Evolutionary conservation across 2,329 filamentous ascomycete genomes (phyloP).

Genomic region (Epichloe sylvatica): DNA sequence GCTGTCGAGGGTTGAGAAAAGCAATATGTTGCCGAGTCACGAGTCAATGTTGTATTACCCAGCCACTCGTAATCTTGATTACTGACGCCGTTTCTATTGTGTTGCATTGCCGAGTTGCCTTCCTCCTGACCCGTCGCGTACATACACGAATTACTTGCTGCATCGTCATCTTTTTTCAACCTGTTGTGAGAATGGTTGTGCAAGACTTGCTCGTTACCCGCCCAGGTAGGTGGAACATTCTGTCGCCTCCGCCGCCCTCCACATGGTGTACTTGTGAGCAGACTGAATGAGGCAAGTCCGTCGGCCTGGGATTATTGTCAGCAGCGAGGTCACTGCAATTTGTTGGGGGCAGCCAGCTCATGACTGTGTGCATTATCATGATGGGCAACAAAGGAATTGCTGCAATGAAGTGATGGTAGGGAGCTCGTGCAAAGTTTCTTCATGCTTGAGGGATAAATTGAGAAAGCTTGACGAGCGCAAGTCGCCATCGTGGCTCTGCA

Average conservation of each 20-base stretch:
- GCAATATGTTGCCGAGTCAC: neutral
- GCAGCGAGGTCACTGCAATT: neutral
- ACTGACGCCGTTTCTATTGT: neutral
- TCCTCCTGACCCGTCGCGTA: too few relatives aligned
- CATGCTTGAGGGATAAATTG: neutral
- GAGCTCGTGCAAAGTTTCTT: neutral
- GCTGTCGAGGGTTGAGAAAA: conserved; percentile 1
- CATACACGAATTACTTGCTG: too few relatives aligned
- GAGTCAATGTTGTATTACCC: conserved; percentile 3
- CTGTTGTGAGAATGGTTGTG: neutral
- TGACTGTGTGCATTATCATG: neutral
- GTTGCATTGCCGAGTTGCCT: neutral
- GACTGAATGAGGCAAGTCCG: neutral
- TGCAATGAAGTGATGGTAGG: neutral
- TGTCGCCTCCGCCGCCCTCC: neutral
- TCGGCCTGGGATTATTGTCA: neutral
- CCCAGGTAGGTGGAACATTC: neutral
- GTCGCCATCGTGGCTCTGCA: neutral
- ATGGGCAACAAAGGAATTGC: neutral
- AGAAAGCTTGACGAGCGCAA: neutral
- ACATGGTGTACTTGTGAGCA: neutral
- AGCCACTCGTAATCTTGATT: neutral
- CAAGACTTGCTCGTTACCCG: neutral
- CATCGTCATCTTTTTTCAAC: too few relatives aligned
- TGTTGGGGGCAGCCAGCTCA: neutral